Evolutionary conservation across 2,329 filamentous ascomycete genomes (phyloP), one percentile per base, ranked within the genome.

Genomic region (Trichoderma aggressivum): DNA sequence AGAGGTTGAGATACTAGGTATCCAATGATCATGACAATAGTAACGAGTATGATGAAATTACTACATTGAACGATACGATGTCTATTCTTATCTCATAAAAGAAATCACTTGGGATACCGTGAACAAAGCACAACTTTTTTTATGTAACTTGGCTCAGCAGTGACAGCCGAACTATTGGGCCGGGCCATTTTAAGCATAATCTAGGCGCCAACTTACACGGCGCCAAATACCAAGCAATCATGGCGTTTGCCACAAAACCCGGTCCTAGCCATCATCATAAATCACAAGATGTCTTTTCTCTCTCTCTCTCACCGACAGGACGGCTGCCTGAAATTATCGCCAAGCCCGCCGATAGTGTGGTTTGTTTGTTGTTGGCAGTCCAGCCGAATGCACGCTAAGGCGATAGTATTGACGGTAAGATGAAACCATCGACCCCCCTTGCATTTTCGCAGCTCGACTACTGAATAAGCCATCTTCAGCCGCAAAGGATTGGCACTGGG

Each of bases 381-480:
- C 55, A 28, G 39, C n/a, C 16, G 28, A 14, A 55, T 55, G 62
- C 62, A n/a, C 47, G 62, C 62, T 65, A 65, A 18, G 36, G 55
- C 8, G 53, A 34, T 24, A 67, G 53, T 47, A 59, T 59, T 67
- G 64, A 59, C 11, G 26, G 55, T n/a, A 36, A 67, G 28, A 59
- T 24, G 47, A 32, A 47, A 32, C 28, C 53, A 59, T n/a, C 30
- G 28, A 34, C 14, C 32, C 34, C 64, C 64, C 63, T 66, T 66
- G 63, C 63, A 66, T 66, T 24, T 32, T 5, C n/a, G 34, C 64
- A 66, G 63, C 64, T 59, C 34, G 53, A 43, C 26, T 30, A 32
- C 64, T 18, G 18, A n/a, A 32, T 28, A 69, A 69, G 66, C 63
- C 56, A 60, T 53, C 39, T 61, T 69, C 66, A 69, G 66, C 66